Evolutionary conservation across 2,329 filamentous ascomycete genomes (phyloP).

Genomic region (Sporothrix protearum): DNA sequence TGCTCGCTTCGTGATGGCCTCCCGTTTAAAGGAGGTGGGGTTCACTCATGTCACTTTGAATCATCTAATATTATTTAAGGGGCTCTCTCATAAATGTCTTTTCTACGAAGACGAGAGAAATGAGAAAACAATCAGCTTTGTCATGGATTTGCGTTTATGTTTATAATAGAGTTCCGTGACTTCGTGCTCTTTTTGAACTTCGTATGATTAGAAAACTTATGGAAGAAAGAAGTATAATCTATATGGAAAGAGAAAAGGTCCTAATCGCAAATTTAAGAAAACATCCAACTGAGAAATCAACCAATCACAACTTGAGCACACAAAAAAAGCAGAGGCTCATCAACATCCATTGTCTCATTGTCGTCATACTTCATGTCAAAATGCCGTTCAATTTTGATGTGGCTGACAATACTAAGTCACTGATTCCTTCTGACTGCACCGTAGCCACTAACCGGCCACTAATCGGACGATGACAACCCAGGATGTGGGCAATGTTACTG

Average conservation of each 20-base stretch:
- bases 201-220: neutral
- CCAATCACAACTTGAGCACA: too few relatives aligned
- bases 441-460: neutral
- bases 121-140: neutral
- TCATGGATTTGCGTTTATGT: neutral
- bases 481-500: neutral
- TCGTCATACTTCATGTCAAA: neutral
- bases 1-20: neutral
- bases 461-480: neutral
- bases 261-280: too few relatives aligned
- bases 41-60: neutral
- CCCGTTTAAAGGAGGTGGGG: neutral
- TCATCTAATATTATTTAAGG: neutral
- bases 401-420: neutral
- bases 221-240: neutral
- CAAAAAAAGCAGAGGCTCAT: neutral
- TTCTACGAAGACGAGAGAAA: neutral
- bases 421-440: neutral
- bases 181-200: neutral
- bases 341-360: neutral
- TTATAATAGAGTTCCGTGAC: neutral
- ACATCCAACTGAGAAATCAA: too few relatives aligned
- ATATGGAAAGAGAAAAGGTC: too few relatives aligned
- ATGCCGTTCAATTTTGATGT: neutral
- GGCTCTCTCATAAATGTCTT: neutral